Conservation (phyloP, 805 yeast genomes). For the Lipomyces orientalis region DNA sequence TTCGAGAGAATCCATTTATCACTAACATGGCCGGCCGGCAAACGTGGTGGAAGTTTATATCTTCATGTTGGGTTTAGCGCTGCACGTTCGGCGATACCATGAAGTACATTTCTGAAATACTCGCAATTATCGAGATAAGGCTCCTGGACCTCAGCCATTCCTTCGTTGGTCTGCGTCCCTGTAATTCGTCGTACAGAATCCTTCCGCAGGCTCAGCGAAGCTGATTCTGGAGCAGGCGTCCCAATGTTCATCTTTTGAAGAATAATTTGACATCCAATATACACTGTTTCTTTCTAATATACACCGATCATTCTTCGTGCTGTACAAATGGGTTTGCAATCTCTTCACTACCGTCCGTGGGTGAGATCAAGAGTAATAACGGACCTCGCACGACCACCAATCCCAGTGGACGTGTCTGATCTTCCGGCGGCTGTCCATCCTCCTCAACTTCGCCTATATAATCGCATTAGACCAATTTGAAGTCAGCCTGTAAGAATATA, state of each 20-base stretch:
- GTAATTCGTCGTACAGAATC: too few species aligned
- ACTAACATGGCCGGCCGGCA: too few species aligned
- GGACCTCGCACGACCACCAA: constrained; percentile 88
- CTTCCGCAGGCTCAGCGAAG: too few species aligned
- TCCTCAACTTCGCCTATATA: constrained; percentile 62
- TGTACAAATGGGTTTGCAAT: constrained; percentile 71
- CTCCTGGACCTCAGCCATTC: too few species aligned
- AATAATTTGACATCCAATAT: neutral
- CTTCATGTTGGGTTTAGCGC: too few species aligned
- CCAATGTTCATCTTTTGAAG: neutral
- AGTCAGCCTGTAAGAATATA: neutral
- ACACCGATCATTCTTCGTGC: constrained; percentile 31
- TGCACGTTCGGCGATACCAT: too few species aligned
- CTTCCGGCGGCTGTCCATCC: constrained; percentile 56
- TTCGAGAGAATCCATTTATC: too few species aligned
- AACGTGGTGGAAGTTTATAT: too few species aligned
- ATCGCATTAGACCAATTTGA: neutral
- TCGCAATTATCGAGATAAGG: too few species aligned
- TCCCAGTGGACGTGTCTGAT: constrained; percentile 69
- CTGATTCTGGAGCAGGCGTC: neutral
- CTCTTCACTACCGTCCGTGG: constrained; percentile 70
- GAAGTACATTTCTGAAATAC: too few species aligned
- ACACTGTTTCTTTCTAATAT: neutral
- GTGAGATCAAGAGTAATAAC: constrained; percentile 68
- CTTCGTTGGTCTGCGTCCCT: too few species aligned